Evolutionary conservation across 148 eudicot species (phyloP), one percentile per base, ranked within the genome.

Genomic region (Drosera capensis): DNA sequence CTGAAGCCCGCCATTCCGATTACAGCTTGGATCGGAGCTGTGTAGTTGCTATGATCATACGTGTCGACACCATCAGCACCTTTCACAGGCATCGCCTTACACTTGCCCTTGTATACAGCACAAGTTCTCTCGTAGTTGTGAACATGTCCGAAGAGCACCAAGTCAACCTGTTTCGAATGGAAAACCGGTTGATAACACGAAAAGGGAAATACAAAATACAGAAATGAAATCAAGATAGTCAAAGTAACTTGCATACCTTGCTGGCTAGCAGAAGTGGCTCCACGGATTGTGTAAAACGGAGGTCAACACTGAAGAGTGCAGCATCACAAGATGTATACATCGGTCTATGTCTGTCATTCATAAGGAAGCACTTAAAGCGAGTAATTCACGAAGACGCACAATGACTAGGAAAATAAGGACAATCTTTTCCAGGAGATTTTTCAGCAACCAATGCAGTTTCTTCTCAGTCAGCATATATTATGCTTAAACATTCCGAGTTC

Each of bases 1-100:
- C 14, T 44, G 59, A 80, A 85, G 35, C 95, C 95, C 53, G 90
- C 95, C 95, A 85, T 85, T 48, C 95, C 95, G 25, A 85, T 80
- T 30, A 85, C 34, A 44, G 72, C 82, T 2, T 85, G 95, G 63
- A 85, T 68, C 2, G 95, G 95, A 26, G 86, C 90, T 14, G 37
- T 40, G 34, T 80, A 85, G 18, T 77, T 68, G 0, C 57, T 57
- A 45, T 68, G 70, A 18, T 80, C 64, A 8, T 59, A 85, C 14
- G 76, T 77, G 49, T 80, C 86, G 1, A 77, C 55, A 22, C 82
- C 95, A 30, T 48, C 53, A 14, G 18, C 60, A 52, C 68, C 88
- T 69, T 69, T 84, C 43, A 59, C 57, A 0, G 95, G 95, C 68
- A 58, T 74, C 25, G 63, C 77, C 45, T 55, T 69, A 66, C 95